Base-by-base conservation (phyloP, 108 stramenopile genomes). In the Mayamaea pseudoterrestris region DNA sequence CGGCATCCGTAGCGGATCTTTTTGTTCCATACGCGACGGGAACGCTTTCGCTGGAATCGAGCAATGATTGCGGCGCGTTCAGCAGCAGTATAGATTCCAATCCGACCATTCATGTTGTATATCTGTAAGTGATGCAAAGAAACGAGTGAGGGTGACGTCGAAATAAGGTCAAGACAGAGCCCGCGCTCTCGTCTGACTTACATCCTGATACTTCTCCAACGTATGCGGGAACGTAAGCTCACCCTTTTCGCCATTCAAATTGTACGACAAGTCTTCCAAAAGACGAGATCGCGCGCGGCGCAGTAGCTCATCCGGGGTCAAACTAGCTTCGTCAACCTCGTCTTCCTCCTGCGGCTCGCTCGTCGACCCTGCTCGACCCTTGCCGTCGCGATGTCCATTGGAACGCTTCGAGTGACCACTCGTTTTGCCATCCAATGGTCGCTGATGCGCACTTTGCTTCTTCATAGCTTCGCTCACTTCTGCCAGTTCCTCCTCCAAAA, bases 1-100 rank as follows among this genome's bases (percentile, higher is more conserved):
- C 97, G 88, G 64, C 97, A 98, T 49, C 82, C 75, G 74, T 98
- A 98, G 3, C 96, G 79, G 57, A 95, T 90, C 73, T 94, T 93
- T 66, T 98, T 96, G 49, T 90, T 92, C 95, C 95, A 98, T 4
- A 93, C 76, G 11, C 97, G 73, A 14, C 92, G 80, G 2, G 76
- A 57, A 5, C 93, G 62, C 57, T 98, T 98, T 40, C 69, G 68
- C 21, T 79, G 69, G 53, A 93, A 98, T 48, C 92, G 67, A 6
- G 69, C 66, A 49, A 98, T 90, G 47, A 95, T 94, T 12, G 93
- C 93, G 12, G 83, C 72, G 32, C 97, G 69, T 68, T 98, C 94
- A 2, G 76, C 73, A 17, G 73, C 73, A n/a, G 93, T 94, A 69
- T 96, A 98, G 36, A 96, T 93, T 43, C 97, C 97, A 37, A 95